phyloP scores from a whole-genome alignment of 2,329 filamentous ascomycete species.

The Botrytis paeoniae region DNA sequence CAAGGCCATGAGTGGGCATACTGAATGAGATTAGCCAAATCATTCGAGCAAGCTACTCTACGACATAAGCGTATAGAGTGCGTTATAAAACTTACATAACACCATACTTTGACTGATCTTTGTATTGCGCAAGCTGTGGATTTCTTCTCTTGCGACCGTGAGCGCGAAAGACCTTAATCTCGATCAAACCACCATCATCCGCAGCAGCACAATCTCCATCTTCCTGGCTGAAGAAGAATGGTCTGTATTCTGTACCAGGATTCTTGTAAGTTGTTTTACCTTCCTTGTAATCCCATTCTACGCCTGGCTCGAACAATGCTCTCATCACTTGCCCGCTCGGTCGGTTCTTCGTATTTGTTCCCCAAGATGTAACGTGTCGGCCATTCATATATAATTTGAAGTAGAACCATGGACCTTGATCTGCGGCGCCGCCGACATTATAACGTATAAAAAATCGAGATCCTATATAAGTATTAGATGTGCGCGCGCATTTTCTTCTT shows the following conservation, averaged over 20 bases:
- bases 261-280: slow-evolving; percentile 38
- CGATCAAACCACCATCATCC: slow-evolving; percentile 54
- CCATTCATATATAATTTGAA: slow-evolving; percentile 58
- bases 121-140: slow-evolving; percentile 45
- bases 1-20: slow-evolving; percentile 50
- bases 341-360: slow-evolving; percentile 43
- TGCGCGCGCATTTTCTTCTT: neutral
- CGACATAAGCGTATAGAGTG: neutral
- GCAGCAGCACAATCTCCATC: slow-evolving; percentile 40
- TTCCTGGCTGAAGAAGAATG: slow-evolving; percentile 48
- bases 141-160: slow-evolving; percentile 45
- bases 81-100: slow-evolving; percentile 46
- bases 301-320: slow-evolving; percentile 49
- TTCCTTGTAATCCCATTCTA: slow-evolving; percentile 43
- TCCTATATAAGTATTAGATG: slow-evolving; percentile 39
- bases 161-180: slow-evolving; percentile 53
- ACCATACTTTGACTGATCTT: slow-evolving; percentile 49
- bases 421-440: slow-evolving; percentile 38
- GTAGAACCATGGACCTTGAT: slow-evolving; percentile 45
- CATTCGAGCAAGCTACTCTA: neutral
- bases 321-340: slow-evolving; percentile 44
- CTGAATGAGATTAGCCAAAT: slow-evolving; percentile 38
- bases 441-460: slow-evolving; percentile 54
- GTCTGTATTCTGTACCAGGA: slow-evolving; percentile 48
- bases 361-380: slow-evolving; percentile 51